Conservation (phyloP, 2,329 filamentous ascomycete genomes). For the Microcera coccophila region DNA sequence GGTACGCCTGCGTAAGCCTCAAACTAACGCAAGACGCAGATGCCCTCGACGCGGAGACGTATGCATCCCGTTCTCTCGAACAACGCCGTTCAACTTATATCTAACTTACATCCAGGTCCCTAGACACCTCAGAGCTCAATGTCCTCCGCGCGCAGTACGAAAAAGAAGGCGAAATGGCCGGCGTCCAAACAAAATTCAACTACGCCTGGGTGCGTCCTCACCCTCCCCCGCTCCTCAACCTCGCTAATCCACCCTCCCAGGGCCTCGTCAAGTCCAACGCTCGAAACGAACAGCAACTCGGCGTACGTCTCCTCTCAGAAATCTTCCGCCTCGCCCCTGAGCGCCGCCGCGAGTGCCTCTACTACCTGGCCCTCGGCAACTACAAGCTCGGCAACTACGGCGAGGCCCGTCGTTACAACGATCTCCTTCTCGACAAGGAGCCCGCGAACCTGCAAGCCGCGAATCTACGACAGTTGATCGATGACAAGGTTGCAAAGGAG, state of each 20-base stretch:
- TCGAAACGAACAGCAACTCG: slow-evolving; percentile 86
- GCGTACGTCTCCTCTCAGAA: slow-evolving; percentile 87
- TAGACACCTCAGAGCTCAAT: slow-evolving; percentile 87
- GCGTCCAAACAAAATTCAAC: slow-evolving; percentile 98
- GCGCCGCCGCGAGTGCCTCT: slow-evolving; percentile 93
- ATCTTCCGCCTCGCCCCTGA: slow-evolving; percentile 94
- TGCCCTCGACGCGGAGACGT: slow-evolving; percentile 97
- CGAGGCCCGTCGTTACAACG: slow-evolving; percentile 91
- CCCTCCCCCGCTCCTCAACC: slow-evolving; percentile 2
- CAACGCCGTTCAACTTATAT: neutral
- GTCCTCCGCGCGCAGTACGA: slow-evolving; percentile 93
- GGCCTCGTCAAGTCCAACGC: slow-evolving; percentile 89
- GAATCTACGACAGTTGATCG: slow-evolving; percentile 82
- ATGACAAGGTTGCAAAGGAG: slow-evolving; percentile 94
- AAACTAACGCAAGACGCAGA: slow-evolving; percentile 51
- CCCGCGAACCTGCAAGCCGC: slow-evolving; percentile 85
- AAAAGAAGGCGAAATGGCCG: slow-evolving; percentile 95
- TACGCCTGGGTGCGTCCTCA: slow-evolving; percentile 78
- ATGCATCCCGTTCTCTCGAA: slow-evolving; percentile 26
- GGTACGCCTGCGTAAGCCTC: slow-evolving; percentile 3
- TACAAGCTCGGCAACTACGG: slow-evolving; percentile 98
- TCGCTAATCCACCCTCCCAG: slow-evolving; percentile 41
- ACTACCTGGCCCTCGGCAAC: slow-evolving; percentile 95
- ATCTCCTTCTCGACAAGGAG: slow-evolving; percentile 85
- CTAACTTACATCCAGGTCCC: slow-evolving; percentile 53